These are phyloP conservation scores for Fusarium pseudoanthophilum DNA, from an alignment of 2,329 filamentous ascomycete species.

Conservation along the genomic window DNA sequence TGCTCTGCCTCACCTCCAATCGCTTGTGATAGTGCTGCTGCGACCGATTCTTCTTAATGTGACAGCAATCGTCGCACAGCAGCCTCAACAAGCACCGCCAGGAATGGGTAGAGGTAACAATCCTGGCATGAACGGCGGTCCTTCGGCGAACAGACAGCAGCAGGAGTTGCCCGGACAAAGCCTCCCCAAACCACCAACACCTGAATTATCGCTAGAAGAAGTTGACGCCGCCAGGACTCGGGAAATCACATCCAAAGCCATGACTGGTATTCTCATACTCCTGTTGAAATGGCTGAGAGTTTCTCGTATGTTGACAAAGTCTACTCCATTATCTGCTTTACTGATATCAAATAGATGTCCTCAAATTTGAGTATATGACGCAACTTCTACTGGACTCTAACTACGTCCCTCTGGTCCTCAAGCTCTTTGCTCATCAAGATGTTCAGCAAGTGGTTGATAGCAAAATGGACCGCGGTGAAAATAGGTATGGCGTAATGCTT, in stretches of 20 bases:
- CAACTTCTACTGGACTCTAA: conserved; percentile 95
- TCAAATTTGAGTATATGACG: conserved; percentile 96
- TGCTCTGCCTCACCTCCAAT: conserved; percentile 87
- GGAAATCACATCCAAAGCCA: conserved; percentile 90
- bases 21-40: conserved; percentile 89
- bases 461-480: conserved; percentile 82
- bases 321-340: not conserved
- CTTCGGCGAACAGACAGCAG: conserved; percentile 45
- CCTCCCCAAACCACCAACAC: conserved; percentile 50
- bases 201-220: conserved; percentile 74
- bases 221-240: conserved; percentile 82
- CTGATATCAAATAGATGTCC: conserved; percentile 70
- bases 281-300: conserved; percentile 96
- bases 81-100: conserved; percentile 59
- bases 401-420: conserved; percentile 90
- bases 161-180: conserved; percentile 49
- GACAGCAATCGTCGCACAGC: conserved; percentile 79
- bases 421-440: conserved; percentile 94
- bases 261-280: conserved; percentile 88
- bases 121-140: conserved; percentile 54
- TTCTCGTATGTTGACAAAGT: conserved; percentile 75
- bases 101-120: conserved; percentile 55
- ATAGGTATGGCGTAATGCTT: conserved; percentile 67
- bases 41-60: conserved; percentile 90
- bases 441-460: conserved; percentile 90